These are phyloP conservation scores for Cicer arietinum DNA, from an alignment of 306 rosid species.

Conservation along the genomic window DNA sequence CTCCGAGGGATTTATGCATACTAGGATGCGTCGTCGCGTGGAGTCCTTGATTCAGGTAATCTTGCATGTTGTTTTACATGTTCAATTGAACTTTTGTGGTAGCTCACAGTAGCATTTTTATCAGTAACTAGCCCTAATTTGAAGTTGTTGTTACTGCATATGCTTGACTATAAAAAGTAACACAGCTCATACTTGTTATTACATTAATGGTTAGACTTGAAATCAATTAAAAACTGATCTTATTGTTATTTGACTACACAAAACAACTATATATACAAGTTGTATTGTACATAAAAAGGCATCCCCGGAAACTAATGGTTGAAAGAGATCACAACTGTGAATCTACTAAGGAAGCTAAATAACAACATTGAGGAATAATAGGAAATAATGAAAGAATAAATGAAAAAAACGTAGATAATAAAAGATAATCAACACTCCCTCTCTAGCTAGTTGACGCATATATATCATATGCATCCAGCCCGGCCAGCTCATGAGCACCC, in stretches of 20 bases:
- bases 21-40: constrained; percentile 99
- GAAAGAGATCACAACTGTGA: neutral
- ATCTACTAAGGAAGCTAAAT: constrained; percentile 6
- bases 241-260: neutral
- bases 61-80: constrained; percentile 41
- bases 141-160: neutral
- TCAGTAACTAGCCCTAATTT: constrained; percentile 2
- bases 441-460: constrained; percentile 3
- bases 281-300: neutral
- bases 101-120: constrained; percentile 9
- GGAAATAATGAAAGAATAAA: neutral
- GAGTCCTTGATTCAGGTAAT: constrained; percentile 89
- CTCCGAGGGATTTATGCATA: constrained; percentile 98
- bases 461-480: neutral
- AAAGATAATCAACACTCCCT: neutral
- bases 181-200: neutral
- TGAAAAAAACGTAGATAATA: neutral
- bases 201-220: constrained; percentile 22
- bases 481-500: neutral
- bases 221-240: constrained; percentile 1
- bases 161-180: constrained; percentile 7
- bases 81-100: constrained; percentile 30
- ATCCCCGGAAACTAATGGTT: neutral
- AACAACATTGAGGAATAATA: neutral
- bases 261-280: neutral